phyloP scores from a whole-genome alignment of 2,329 filamentous ascomycete genomes.

The Claviceps sp. region DNA sequence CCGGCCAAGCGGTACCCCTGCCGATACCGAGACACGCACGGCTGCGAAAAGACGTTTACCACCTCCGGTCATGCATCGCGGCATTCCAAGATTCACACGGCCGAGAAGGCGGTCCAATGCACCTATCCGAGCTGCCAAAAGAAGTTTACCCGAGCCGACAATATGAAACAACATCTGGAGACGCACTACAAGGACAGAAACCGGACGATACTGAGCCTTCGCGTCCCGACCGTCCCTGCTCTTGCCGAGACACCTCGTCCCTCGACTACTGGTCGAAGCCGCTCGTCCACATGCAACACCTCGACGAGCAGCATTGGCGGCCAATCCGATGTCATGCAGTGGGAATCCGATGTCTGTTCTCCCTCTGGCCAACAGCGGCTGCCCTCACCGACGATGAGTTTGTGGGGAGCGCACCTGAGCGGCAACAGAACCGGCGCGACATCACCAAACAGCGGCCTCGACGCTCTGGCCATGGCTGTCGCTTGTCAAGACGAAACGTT shows the following conservation, averaged over 20 bases:
- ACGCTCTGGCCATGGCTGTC: slow-evolving; percentile 40
- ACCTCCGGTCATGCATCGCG: slow-evolving; percentile 76
- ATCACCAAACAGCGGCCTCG: slow-evolving; percentile 38
- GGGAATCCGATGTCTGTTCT: slow-evolving; percentile 23
- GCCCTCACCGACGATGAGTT: slow-evolving; percentile 23
- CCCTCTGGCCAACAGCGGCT: slow-evolving; percentile 24
- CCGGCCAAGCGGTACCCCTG: slow-evolving; percentile 59
- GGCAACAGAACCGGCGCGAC: slow-evolving; percentile 26
- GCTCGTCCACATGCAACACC: slow-evolving; percentile 13
- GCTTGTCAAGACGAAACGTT: slow-evolving; percentile 34
- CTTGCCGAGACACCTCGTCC: slow-evolving; percentile 20
- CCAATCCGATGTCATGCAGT: slow-evolving; percentile 16
- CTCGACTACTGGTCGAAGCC: slow-evolving; percentile 18
- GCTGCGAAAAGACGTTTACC: slow-evolving; percentile 69
- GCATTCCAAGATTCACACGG: slow-evolving; percentile 73
- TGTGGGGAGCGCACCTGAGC: slow-evolving; percentile 35
- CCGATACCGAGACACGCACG: slow-evolving; percentile 55
- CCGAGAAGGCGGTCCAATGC: slow-evolving; percentile 62
- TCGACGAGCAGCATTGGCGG: slow-evolving; percentile 5
- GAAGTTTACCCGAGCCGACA: slow-evolving; percentile 70
- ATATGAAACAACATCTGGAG: slow-evolving; percentile 76
- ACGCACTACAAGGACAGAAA: slow-evolving; percentile 58
- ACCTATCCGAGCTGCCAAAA: slow-evolving; percentile 59
- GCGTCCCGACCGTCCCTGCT: slow-evolving; percentile 17
- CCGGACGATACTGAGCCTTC: slow-evolving; percentile 25